Evolutionary conservation across 768 basidiomycete species (phyloP).

Genomic region (Fomitopsis pulvina): DNA sequence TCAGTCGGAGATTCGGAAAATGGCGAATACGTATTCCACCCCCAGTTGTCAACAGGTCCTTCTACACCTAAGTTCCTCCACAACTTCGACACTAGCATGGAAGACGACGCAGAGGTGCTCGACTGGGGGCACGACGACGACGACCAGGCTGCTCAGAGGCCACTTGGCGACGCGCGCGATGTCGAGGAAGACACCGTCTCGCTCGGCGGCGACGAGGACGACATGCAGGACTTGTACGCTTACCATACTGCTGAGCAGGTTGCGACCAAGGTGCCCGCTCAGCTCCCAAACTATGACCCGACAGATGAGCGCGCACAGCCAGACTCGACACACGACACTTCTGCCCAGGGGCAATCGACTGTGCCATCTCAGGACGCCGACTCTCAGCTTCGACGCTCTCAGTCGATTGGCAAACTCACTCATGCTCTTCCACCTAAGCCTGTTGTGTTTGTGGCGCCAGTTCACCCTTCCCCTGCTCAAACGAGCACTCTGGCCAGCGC

Average conservation of each 20-base stretch:
- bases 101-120: conserved; percentile 60
- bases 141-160: conserved; percentile 16
- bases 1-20: background rate
- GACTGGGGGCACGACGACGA: conserved; percentile 64
- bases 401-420: conserved; percentile 37
- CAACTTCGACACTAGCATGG: conserved; percentile 33
- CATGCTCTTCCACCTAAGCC: conserved; percentile 70
- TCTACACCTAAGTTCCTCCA: conserved; percentile 3
- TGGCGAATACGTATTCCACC: background rate
- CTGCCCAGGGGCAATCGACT: conserved; percentile 10
- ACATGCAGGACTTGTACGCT: conserved; percentile 43
- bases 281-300: background rate
- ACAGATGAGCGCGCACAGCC: background rate
- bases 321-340: conserved; percentile 19
- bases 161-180: conserved; percentile 21
- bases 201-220: conserved; percentile 59
- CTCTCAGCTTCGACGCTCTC: conserved; percentile 21
- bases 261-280: conserved; percentile 3
- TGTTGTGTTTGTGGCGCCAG: conserved; percentile 40
- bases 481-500: conserved; percentile 56
- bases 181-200: conserved; percentile 61
- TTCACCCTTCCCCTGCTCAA: conserved; percentile 43
- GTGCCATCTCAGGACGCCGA: conserved; percentile 16
- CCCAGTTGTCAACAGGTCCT: conserved; percentile 2
- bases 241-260: conserved; percentile 31